These are phyloP conservation scores for Aureobasidium sp. DNA, from an alignment of 2,329 filamentous ascomycete species.

Conservation along the genomic window DNA sequence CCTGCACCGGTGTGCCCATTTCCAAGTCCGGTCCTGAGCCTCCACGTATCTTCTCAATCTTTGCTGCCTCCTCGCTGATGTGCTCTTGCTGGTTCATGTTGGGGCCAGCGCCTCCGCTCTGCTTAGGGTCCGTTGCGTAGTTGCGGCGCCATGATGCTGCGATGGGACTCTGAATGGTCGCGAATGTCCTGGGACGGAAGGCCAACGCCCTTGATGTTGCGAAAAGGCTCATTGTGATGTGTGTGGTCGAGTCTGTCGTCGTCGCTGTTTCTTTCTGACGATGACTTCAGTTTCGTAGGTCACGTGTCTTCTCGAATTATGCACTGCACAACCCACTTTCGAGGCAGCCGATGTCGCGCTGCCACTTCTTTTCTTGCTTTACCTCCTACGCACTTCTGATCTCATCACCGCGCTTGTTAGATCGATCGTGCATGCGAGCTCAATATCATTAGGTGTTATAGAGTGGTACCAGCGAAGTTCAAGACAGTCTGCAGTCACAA, in stretches of 20 bases:
- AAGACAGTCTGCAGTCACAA: not conserved
- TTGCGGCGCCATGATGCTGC: constrained; percentile 13
- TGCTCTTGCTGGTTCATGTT: constrained; percentile 50
- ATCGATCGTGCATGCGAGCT: not conserved
- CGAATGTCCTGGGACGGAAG: constrained; percentile 9
- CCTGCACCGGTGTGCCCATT: constrained; percentile 60
- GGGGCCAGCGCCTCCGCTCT: constrained; percentile 32
- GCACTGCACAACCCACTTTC: not conserved
- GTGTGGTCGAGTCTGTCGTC: not conserved
- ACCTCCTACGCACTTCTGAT: constrained; percentile 1
- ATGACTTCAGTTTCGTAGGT: constrained; percentile 10
- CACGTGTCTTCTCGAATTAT: not conserved
- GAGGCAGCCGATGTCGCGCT: not conserved
- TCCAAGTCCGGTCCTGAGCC: constrained; percentile 54
- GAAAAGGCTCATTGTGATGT: constrained; percentile 15
- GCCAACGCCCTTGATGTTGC: constrained; percentile 12
- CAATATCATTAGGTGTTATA: not conserved
- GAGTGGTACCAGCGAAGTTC: no score
- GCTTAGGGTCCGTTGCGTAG: constrained; percentile 10
- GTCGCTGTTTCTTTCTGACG: not conserved
- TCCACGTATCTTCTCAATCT: constrained; percentile 52
- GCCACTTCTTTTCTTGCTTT: not conserved
- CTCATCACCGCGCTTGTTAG: not conserved
- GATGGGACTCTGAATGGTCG: constrained; percentile 1
- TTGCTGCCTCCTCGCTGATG: constrained; percentile 59